Percentiles rank a stretch among this genome's conserved stretches.
These are phyloP conservation scores for Mycena metata DNA, from an alignment of 768 basidiomycete genomes.

Conservation along the genomic window DNA sequence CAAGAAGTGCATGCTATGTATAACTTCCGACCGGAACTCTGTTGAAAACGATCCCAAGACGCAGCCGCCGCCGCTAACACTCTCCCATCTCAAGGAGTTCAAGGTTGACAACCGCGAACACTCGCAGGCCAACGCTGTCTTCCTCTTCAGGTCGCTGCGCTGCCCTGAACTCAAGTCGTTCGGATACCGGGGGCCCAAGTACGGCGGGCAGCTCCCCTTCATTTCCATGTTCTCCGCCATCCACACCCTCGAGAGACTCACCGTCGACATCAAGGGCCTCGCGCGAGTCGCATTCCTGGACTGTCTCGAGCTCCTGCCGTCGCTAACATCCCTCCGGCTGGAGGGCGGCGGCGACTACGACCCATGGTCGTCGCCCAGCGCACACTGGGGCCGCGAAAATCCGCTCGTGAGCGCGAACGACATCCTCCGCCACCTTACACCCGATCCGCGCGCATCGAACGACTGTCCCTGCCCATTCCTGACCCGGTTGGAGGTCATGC, in stretches of 20 bases:
- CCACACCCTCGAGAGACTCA: slow-evolving; percentile 12
- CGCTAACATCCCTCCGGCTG: background rate
- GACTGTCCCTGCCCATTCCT: slow-evolving; percentile 10
- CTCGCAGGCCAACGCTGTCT: slow-evolving; percentile 1
- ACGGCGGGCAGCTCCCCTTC: slow-evolving; percentile 15
- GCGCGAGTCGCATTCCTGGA: background rate
- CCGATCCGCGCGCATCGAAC: background rate
- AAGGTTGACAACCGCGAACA: slow-evolving; percentile 26
- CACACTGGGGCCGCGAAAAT: background rate
- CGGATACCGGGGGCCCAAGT: slow-evolving; percentile 16
- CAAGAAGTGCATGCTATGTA: background rate
- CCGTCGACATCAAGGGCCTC: slow-evolving; percentile 12
- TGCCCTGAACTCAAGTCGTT: slow-evolving; percentile 16
- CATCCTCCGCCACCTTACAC: slow-evolving; percentile 19
- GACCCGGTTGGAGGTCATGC: background rate
- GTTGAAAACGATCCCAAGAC: background rate
- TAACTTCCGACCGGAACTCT: slow-evolving; percentile 1
- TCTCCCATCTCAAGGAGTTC: background rate
- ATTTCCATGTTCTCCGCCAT: slow-evolving; percentile 11
- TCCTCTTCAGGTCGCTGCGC: slow-evolving; percentile 7
- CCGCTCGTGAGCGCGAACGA: slow-evolving; percentile 16
- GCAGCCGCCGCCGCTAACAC: background rate
- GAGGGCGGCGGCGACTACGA: slow-evolving; percentile 13
- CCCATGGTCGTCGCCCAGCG: background rate
- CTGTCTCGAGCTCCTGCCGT: slow-evolving; percentile 12